Base-by-base conservation (phyloP, 768 basidiomycete genomes). In the Lactifluus piperatus region DNA sequence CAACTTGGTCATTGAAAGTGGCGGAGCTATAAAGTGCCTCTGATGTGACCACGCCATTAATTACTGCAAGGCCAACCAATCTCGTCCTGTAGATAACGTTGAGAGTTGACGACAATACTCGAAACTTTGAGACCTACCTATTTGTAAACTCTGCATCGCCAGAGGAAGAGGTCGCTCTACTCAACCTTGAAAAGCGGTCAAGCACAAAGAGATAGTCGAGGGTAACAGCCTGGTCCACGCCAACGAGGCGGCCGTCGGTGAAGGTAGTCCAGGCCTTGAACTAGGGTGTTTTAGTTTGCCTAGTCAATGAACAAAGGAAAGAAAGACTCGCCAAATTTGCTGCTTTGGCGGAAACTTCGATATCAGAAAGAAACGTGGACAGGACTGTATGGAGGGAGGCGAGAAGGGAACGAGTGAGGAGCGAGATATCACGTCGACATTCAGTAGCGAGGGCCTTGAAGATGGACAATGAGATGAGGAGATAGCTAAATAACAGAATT, bases 201-300 rank as follows among this genome's bases (percentile, higher is more conserved):
- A 95, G 77, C 30, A 83, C 79, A 8, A 78, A 76, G 32, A 91
- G 72, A 70, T 95, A 95, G 57, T 84, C 79, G 27, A 76, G 74
- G 0, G 90, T 88, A 50, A 91, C 73, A 30, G 68, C 72, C 56
- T 80, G 80, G 67, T 95, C 93, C 13, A 85, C 81, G 27, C 88
- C 90, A 62, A 94, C 83, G 41, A 88, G 75, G 54, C 84, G 84
- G 0, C 92, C 91, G 64, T 94, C 87, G 22, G 94, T 92, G 64
- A 85, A 97, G 16, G 93, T 94, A 20, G 88, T 86, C 87, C 91
- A 97, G 1, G 91, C 86, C 3, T 86, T 89, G 66, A 95, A 92
- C 88, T 94, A 65, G 44, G n/a, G 66, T 30, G 20, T 14, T 37
- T 50, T n/a, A 57, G 37, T 49, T n/a, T 24, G 20, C 37, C 22